Evolutionary conservation across 2,329 filamentous ascomycete genomes (phyloP), one percentile per base, ranked within the genome.

Genomic region (Cercospora sojina): DNA sequence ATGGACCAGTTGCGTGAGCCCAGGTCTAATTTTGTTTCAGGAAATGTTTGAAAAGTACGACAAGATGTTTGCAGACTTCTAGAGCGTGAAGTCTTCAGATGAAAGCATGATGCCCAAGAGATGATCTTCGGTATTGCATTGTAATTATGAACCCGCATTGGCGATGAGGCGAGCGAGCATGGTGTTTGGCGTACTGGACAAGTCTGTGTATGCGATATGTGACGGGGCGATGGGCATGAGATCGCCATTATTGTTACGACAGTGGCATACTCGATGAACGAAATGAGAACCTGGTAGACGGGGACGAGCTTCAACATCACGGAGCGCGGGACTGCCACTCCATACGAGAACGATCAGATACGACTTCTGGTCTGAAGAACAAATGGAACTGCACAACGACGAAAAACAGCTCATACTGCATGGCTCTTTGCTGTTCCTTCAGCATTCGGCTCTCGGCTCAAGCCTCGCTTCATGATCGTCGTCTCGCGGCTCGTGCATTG

Each of bases 1-100:
- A 25, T 9, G 10, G 16, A 10, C n/a, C 3, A 32, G 16, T 32
- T 47, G 18, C n/a, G 12, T 41, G 6, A 6, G 7, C 29, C 23
- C 25, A 41, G 12, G 3, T 20, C 60, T 68, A 18, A 68, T 13
- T 3, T 2, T 16, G 23, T 18, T 6, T 27, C 49, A 77, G 49
- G 90, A 92, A 53, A 83, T 92, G 83, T 83, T 83, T 35, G 81
- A 83, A 53, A 87, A 87, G 79, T 93, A 91, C 77, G 91, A 93
- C 64, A 80, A 83, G 60, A 87, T 84, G 73, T 94, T 94, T 77
- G 83, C 83, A 68, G 89, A 90, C 69, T 93, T 94, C 78, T 93
- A 74, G 80, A 23, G 32, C 29, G 20, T 12, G 41, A 16, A 27
- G 35, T 27, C 41, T 31, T 35, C 10, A 29, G 7, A 58, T 27